A percentile compares a stretch with the other conserved stretches of the same genome.
These are phyloP conservation scores for Chlorociboria aeruginascens DNA, from an alignment of 495 filamentous ascomycete species.

Conservation along the genomic window DNA sequence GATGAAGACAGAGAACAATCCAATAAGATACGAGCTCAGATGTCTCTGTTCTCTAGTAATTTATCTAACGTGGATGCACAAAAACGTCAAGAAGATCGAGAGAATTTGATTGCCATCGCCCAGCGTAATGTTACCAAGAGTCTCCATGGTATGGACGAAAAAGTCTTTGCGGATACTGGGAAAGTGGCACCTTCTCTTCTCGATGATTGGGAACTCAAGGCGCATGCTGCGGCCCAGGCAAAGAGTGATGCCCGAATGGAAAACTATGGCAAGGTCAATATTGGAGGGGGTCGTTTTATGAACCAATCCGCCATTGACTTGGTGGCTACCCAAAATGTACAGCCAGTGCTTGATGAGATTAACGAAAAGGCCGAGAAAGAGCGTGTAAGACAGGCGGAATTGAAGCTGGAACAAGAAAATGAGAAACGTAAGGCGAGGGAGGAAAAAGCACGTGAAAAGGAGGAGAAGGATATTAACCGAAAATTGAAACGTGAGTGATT, in stretches of 20 bases:
- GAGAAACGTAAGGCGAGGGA: conserved; percentile 33
- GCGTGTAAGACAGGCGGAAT: conserved; percentile 43
- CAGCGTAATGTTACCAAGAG: conserved; percentile 72
- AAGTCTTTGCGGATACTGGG: conserved; percentile 63
- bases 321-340: conserved; percentile 68
- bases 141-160: conserved; percentile 69
- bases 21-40: conserved; percentile 64
- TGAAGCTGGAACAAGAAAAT: conserved; percentile 34
- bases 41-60: conserved; percentile 60
- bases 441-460: conserved; percentile 26
- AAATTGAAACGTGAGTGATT: conserved; percentile 15
- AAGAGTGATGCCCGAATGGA: conserved; percentile 43
- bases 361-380: conserved; percentile 60
- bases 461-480: conserved; percentile 17
- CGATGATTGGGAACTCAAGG: conserved; percentile 70
- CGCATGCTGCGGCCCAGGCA: conserved; percentile 52
- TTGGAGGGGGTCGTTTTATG: conserved; percentile 73
- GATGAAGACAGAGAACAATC: conserved; percentile 57
- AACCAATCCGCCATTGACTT: conserved; percentile 68
- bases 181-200: conserved; percentile 56
- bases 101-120: conserved; percentile 62
- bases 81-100: conserved; percentile 62
- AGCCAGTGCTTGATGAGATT: conserved; percentile 87
- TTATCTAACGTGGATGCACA: conserved; percentile 59
- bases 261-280: conserved; percentile 54